phyloP scores from a whole-genome alignment of 2,329 filamentous ascomycete species.

The Orbilia javanica region DNA sequence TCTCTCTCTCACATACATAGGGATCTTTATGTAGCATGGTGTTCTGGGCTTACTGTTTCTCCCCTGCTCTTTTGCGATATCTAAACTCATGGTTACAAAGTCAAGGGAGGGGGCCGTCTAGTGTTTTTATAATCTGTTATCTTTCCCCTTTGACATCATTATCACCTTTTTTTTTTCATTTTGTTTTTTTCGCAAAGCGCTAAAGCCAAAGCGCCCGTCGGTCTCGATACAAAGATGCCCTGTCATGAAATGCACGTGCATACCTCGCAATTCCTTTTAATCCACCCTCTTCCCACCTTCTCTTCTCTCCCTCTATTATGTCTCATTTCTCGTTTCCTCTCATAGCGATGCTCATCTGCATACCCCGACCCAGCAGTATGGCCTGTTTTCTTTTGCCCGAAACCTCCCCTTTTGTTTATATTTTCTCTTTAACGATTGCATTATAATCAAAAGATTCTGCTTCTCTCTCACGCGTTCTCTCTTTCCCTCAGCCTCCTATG shows the following conservation, averaged over 20 bases:
- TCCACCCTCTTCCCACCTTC: too few relatives aligned
- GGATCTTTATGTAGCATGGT: slow-evolving; percentile 47
- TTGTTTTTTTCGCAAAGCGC: neutral
- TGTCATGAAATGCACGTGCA: slow-evolving; percentile 24
- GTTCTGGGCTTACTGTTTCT: slow-evolving; percentile 40
- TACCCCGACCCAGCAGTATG: neutral
- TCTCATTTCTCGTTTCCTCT: neutral
- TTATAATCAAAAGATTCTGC: neutral
- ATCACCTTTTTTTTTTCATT: too few relatives aligned
- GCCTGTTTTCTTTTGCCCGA: neutral
- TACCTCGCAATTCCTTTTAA: slow-evolving; percentile 20
- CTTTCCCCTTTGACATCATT: neutral
- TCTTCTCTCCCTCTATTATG: too few relatives aligned
- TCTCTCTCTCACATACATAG: slow-evolving; percentile 36
- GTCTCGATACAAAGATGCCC: slow-evolving; percentile 33
- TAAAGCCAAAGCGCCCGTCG: slow-evolving; percentile 23
- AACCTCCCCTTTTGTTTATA: neutral
- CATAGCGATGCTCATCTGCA: slow-evolving; percentile 8
- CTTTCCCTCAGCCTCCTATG: neutral
- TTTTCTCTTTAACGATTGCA: neutral
- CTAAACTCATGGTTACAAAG: slow-evolving; percentile 33
- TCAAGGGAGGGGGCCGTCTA: slow-evolving; percentile 15
- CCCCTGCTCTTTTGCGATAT: slow-evolving; percentile 4
- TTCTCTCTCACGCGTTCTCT: neutral
- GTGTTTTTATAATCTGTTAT: slow-evolving; percentile 2